Evolutionary conservation across 371 early-diverging fungal genomes (phyloP), one percentile per base, ranked within the genome.

Genomic region (Paraphysoderma sedebokerense): DNA sequence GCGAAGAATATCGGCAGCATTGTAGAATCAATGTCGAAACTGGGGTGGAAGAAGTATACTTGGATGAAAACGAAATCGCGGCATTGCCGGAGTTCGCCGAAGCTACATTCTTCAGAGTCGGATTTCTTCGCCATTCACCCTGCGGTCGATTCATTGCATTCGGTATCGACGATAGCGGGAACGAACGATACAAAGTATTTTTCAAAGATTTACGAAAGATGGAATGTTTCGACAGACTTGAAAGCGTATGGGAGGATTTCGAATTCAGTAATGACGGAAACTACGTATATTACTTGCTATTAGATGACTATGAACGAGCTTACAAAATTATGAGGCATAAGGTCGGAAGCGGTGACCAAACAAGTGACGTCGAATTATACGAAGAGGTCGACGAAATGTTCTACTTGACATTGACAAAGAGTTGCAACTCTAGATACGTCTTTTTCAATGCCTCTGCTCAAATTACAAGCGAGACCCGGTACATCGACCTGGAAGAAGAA

Each of bases 301-400:
- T 74, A 26, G 77, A 72, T 24, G 73, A 65, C 12, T 57, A 50
- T n/a, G 73, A 74, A 39, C 55, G 77, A 1, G 68, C 74, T 7
- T 71, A 71, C 48, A 58, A 67, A 29, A 29, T 72, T 19, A 62
- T 56, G 48, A 59, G 70, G 13, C 77, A 76, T 41, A 37, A 28
- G 26, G 27, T 77, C 13, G 76, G 74, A 1, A 48, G 50, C 13
- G 8, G 11, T 3, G 42, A 41, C 26, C 35, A 47, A 0, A 45
- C 51, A 26, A 3, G 20, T 11, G 76, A 73, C 44, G 56, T 44
- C n/a, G 35, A 72, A 6, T 38, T 76, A 15, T 71, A 65, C 38
- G 66, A 76, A 37, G 77, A 77, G 42, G 41, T 36, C 11, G 77
- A 77, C 55, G 70, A 70, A 48, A 76, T 72, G 72, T 77, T 68